Evolutionary conservation across 2,329 filamentous ascomycete genomes (phyloP).

Genomic region (Epichloe hybrida): DNA sequence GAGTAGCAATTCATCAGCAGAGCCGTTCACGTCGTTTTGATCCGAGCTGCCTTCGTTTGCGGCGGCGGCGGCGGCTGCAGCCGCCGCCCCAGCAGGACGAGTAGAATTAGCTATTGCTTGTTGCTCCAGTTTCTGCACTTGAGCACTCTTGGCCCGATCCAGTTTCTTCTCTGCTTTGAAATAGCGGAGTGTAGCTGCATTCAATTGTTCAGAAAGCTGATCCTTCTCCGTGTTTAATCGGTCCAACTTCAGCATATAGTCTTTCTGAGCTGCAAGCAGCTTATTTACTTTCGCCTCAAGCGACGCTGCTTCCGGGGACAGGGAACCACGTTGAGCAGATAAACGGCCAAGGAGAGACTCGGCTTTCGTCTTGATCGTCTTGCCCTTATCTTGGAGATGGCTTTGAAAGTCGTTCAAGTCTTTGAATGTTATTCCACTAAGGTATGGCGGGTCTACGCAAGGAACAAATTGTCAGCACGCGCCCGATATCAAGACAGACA

Average conservation of each 20-base stretch:
- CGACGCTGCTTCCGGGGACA: conserved; percentile 54
- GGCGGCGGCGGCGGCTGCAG: conserved; percentile 6
- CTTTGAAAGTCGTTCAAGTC: conserved; percentile 59
- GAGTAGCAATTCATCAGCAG: conserved; percentile 55
- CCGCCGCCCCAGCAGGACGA: conserved; percentile 23
- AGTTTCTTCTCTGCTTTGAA: conserved; percentile 93
- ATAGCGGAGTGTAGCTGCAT: conserved; percentile 78
- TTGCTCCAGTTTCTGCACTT: conserved; percentile 84
- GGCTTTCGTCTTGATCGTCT: conserved; percentile 62
- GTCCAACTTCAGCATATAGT: conserved; percentile 63
- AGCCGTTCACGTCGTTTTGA: conserved; percentile 37
- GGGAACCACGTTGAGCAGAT: conserved; percentile 34
- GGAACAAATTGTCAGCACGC: conserved; percentile 11
- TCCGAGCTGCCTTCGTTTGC: conserved; percentile 34
- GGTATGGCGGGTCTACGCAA: conserved; percentile 36
- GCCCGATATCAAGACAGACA: no score
- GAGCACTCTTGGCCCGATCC: conserved; percentile 74
- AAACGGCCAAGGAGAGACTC: conserved; percentile 52
- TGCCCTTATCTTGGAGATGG: conserved; percentile 65
- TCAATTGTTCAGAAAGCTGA: conserved; percentile 71
- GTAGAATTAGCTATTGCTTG: conserved; percentile 64
- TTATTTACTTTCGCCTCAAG: conserved; percentile 64
- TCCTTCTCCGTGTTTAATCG: conserved; percentile 67
- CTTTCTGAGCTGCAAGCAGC: conserved; percentile 71
- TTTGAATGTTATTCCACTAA: conserved; percentile 47